phyloP scores from a whole-genome alignment of 1,284 basidiomycete genomes.

The Hortiboletus rubellus region DNA sequence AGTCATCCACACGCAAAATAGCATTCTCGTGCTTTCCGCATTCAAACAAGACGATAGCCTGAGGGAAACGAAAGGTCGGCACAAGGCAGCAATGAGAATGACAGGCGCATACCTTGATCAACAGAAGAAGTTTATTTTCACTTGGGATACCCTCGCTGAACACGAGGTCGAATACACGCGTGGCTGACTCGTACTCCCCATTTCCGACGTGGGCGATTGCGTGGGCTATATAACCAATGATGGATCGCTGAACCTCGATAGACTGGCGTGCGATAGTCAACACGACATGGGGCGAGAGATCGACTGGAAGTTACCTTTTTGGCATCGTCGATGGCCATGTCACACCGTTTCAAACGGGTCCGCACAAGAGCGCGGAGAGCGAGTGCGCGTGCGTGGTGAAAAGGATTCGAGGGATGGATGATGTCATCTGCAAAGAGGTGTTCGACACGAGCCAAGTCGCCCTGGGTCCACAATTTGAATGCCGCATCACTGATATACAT shows the following conservation, averaged over 20 bases:
- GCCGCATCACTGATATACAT: background rate
- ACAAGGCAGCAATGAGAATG: background rate
- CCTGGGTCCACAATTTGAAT: background rate
- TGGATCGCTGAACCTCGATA: background rate
- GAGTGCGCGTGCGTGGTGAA: background rate
- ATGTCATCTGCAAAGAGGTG: slow-evolving; percentile 5
- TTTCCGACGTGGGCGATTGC: no score
- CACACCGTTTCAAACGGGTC: background rate
- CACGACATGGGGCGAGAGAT: background rate
- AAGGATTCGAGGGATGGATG: background rate
- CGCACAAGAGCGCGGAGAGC: background rate
- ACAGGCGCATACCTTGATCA: slow-evolving; percentile 3
- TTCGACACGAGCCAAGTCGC: background rate
- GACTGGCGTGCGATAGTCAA: background rate
- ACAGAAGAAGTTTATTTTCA: background rate
- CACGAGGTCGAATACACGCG: no score
- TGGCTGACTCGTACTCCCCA: no score
- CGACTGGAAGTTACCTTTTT: background rate
- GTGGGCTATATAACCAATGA: background rate
- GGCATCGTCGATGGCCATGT: background rate
- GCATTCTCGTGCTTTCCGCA: no score
- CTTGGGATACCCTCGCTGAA: no score
- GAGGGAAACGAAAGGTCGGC: background rate
- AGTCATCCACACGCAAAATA: no score
- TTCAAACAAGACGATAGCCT: no score